phyloP scores from a whole-genome alignment of 805 yeast species.

The Alloascoidea africana region DNA sequence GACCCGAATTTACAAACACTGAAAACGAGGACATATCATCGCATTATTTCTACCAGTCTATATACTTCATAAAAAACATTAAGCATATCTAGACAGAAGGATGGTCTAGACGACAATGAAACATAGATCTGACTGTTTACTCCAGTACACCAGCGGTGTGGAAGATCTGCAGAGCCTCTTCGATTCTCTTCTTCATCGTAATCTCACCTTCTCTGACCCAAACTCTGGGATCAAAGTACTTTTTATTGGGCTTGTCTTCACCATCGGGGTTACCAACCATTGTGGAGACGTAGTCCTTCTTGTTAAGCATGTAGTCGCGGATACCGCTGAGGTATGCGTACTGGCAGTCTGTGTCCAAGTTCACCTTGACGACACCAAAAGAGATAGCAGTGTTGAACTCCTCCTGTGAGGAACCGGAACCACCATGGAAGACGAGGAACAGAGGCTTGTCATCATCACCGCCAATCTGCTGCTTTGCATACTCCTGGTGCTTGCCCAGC shows the following conservation, averaged over 20 bases:
- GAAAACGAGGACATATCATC: too few relatives aligned
- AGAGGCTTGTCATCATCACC: constrained; percentile 50
- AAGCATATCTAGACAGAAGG: too few relatives aligned
- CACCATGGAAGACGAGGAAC: constrained; percentile 99
- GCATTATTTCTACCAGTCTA: too few relatives aligned
- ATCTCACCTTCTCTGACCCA: constrained; percentile 99
- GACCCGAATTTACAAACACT: too few relatives aligned
- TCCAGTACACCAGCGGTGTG: constrained; percentile 15
- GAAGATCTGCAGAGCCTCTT: constrained; percentile 77
- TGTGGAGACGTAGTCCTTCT: constrained; percentile 84
- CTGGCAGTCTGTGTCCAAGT: constrained; percentile 98
- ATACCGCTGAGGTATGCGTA: constrained; percentile 94
- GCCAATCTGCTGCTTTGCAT: constrained; percentile 57
- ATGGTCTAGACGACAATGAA: too few relatives aligned
- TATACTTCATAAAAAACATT: too few relatives aligned
- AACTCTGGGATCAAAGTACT: constrained; percentile 99
- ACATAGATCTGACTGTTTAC: too few relatives aligned
- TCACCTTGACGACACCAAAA: constrained; percentile 96
- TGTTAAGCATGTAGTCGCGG: constrained; percentile 89
- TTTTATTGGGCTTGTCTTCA: constrained; percentile 98
- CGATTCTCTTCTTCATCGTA: constrained; percentile 83
- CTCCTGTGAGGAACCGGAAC: constrained; percentile 90
- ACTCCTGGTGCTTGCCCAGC: constrained; percentile 90
- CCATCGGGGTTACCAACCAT: constrained; percentile 99
- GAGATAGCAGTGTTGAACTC: constrained; percentile 87